These are phyloP conservation scores for Coleophoma crateriformis DNA, from an alignment of 2,329 filamentous ascomycete genomes.

Conservation along the genomic window DNA sequence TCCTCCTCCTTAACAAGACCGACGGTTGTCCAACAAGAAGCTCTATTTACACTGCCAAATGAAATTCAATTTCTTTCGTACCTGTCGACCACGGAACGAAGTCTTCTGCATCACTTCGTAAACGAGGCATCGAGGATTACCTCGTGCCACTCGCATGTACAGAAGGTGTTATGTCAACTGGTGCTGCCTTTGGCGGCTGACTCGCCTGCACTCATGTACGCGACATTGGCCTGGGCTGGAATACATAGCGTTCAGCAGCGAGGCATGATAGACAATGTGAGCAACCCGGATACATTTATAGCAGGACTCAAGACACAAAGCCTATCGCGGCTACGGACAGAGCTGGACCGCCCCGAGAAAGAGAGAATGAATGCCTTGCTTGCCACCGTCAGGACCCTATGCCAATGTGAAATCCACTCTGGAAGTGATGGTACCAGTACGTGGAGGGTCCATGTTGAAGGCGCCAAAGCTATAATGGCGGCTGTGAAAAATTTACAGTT, in stretches of 20 bases:
- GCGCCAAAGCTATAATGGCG: slow-evolving; percentile 29
- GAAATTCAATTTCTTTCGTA: slow-evolving; percentile 15
- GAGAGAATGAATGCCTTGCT: slow-evolving; percentile 29
- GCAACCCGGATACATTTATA: slow-evolving; percentile 31
- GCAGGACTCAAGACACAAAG: slow-evolving; percentile 32
- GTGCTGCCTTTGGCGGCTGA: slow-evolving; percentile 37
- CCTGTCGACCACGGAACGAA: slow-evolving; percentile 28
- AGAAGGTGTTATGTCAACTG: slow-evolving; percentile 34
- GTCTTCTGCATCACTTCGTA: slow-evolving; percentile 33
- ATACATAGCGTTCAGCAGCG: slow-evolving; percentile 32
- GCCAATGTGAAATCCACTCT: slow-evolving; percentile 35
- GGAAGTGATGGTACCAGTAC: slow-evolving; percentile 30
- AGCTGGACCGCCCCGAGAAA: slow-evolving; percentile 28
- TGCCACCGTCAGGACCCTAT: slow-evolving; percentile 35
- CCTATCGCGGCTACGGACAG: slow-evolving; percentile 32
- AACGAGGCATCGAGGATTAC: slow-evolving; percentile 34
- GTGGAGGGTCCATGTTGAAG: slow-evolving; percentile 36
- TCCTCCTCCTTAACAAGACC: neutral
- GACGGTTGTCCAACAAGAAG: neutral
- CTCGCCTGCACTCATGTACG: slow-evolving; percentile 34
- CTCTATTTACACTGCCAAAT: neutral
- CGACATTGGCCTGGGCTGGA: slow-evolving; percentile 35
- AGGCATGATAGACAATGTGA: slow-evolving; percentile 26
- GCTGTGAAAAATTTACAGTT: neutral
- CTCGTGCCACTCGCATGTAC: slow-evolving; percentile 33